phyloP scores from a whole-genome alignment of 768 basidiomycete species.

The Lactarius trivialis region DNA sequence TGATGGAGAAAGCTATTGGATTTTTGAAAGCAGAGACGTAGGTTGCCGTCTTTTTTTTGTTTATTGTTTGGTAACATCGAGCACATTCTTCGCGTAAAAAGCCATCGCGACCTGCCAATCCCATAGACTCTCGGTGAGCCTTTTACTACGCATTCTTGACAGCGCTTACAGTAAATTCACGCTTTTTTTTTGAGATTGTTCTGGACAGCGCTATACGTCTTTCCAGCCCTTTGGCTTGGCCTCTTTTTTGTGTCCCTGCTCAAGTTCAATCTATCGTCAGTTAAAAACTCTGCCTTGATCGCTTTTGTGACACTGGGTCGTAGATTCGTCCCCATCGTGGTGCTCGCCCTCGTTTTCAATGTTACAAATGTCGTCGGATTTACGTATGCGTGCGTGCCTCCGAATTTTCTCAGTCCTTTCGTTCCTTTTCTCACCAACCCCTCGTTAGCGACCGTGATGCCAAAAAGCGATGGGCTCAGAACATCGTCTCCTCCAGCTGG shows the following conservation, averaged over 20 bases:
- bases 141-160: not conserved
- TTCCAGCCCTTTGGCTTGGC: slow-evolving; percentile 82
- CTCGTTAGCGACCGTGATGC: slow-evolving; percentile 76
- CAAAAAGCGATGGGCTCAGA: slow-evolving; percentile 84
- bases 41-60: slow-evolving; percentile 26
- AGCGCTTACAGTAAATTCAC: not conserved
- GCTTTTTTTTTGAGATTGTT: not conserved
- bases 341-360: slow-evolving; percentile 94
- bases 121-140: slow-evolving; percentile 76
- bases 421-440: not conserved
- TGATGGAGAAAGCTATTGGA: slow-evolving; percentile 94
- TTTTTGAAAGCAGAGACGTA: slow-evolving; percentile 96
- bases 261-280: slow-evolving; percentile 83
- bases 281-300: slow-evolving; percentile 23
- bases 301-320: slow-evolving; percentile 11
- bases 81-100: slow-evolving; percentile 28
- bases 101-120: slow-evolving; percentile 85
- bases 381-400: slow-evolving; percentile 73
- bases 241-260: slow-evolving; percentile 85
- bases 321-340: slow-evolving; percentile 92
- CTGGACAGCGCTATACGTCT: slow-evolving; percentile 82
- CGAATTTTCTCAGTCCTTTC: not conserved
- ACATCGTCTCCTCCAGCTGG: slow-evolving; percentile 64
- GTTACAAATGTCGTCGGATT: slow-evolving; percentile 93
- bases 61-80: slow-evolving; percentile 5